phyloP scores from a whole-genome alignment of 441 rosid species.

The Monsonia emarginata region DNA sequence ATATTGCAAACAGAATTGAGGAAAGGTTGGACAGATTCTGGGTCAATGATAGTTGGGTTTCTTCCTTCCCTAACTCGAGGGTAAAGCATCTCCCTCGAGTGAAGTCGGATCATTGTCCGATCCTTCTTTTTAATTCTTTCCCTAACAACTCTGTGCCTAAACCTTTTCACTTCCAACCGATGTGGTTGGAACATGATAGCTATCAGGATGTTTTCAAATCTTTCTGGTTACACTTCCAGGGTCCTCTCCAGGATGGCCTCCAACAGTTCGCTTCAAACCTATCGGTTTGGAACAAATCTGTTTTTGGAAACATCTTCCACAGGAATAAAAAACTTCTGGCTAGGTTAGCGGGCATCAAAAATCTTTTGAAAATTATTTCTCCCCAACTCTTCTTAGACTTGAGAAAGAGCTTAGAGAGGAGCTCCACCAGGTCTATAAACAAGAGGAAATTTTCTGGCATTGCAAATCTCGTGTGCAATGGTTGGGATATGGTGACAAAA shows the following conservation, averaged over 20 bases:
- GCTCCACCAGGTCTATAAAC: neutral
- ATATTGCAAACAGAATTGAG: too few relatives aligned
- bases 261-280: too few relatives aligned
- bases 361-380: fast-evolving
- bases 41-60: too few relatives aligned
- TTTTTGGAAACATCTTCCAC: neutral
- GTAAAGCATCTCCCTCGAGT: neutral
- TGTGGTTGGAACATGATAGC: too few relatives aligned
- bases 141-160: too few relatives aligned
- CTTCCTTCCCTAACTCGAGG: too few relatives aligned
- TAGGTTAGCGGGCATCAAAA: neutral
- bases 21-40: neutral
- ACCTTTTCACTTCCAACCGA: too few relatives aligned
- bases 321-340: neutral
- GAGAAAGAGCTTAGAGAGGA: neutral
- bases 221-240: neutral
- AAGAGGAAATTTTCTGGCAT: neutral
- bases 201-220: neutral
- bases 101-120: neutral
- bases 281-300: neutral
- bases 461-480: neutral
- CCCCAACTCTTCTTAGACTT: too few relatives aligned
- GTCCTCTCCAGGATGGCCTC: too few relatives aligned
- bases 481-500: neutral
- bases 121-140: too few relatives aligned